Evolutionary conservation across 2,329 filamentous ascomycete genomes (phyloP).

Genomic region (Domatiomyces catenatus): DNA sequence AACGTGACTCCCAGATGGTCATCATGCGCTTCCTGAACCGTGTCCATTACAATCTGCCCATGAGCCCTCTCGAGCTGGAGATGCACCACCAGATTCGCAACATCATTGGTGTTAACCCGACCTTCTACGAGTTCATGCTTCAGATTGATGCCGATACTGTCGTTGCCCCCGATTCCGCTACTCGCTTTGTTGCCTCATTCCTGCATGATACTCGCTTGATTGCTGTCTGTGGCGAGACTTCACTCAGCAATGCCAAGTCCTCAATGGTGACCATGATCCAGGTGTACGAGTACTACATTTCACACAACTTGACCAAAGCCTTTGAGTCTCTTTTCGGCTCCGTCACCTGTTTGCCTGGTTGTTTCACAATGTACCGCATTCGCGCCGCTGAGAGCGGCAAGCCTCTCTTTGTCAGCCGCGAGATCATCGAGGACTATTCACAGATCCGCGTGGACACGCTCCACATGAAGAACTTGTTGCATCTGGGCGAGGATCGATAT

Average conservation of each 20-base stretch:
- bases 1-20: conserved; percentile 97
- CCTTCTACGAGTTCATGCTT: conserved; percentile 92
- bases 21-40: conserved; percentile 98
- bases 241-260: conserved; percentile 77
- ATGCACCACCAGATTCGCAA: conserved; percentile 98
- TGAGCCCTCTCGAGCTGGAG: conserved; percentile 92
- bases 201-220: conserved; percentile 85
- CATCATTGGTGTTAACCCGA: conserved; percentile 96
- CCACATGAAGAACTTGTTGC: conserved; percentile 96
- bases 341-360: conserved; percentile 93
- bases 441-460: conserved; percentile 94
- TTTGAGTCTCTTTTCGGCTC: conserved; percentile 96
- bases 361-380: conserved; percentile 98
- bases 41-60: conserved; percentile 90
- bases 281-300: conserved; percentile 99
- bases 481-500: conserved; percentile 94
- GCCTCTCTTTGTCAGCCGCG: conserved; percentile 86
- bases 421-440: conserved; percentile 73
- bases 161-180: conserved; percentile 75
- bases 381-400: conserved; percentile 88
- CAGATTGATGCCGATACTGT: conserved; percentile 97
- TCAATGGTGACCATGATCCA: conserved; percentile 98
- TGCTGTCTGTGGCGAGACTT: conserved; percentile 86
- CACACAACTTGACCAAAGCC: conserved; percentile 89
- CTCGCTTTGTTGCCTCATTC: conserved; percentile 83